Evolutionary conservation across 2,329 filamentous ascomycete genomes (phyloP).

Genomic region (Aspergillus persii): DNA sequence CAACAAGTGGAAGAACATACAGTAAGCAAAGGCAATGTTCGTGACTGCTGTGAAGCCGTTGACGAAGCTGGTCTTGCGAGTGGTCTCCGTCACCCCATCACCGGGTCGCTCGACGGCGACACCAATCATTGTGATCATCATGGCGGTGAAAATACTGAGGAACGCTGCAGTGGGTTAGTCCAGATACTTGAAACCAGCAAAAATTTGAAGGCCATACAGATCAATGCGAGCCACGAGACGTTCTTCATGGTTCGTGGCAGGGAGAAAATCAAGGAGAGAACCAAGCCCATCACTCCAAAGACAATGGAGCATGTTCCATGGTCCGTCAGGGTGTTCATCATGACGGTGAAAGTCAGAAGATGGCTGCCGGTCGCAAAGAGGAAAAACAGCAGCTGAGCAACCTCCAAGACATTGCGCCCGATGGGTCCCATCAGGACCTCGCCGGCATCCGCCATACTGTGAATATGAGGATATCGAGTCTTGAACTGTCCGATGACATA

Average conservation of each 20-base stretch:
- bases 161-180: constrained; percentile 42
- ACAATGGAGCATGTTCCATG: constrained; percentile 60
- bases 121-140: constrained; percentile 63
- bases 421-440: constrained; percentile 57
- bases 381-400: constrained; percentile 60
- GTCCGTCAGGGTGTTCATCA: constrained; percentile 60
- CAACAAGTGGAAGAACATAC: constrained; percentile 26
- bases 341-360: constrained; percentile 64
- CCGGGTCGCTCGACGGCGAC: constrained; percentile 52
- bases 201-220: constrained; percentile 31
- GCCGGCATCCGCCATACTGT: constrained; percentile 65
- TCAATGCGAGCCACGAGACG: constrained; percentile 58
- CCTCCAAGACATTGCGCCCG: constrained; percentile 60
- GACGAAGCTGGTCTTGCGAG: constrained; percentile 44
- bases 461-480: constrained; percentile 53
- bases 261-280: constrained; percentile 56
- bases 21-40: constrained; percentile 68
- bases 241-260: constrained; percentile 60
- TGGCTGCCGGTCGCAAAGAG: constrained; percentile 67
- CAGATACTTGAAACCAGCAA: background rate
- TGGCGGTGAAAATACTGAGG: constrained; percentile 59
- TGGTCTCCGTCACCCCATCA: constrained; percentile 25
- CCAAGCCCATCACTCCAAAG: constrained; percentile 56
- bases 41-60: constrained; percentile 57
- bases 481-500: constrained; percentile 59